Evolutionary conservation across 2,329 filamentous ascomycete genomes (phyloP), one percentile per base, ranked within the genome.

Genomic region (Cordyceps cicadae): DNA sequence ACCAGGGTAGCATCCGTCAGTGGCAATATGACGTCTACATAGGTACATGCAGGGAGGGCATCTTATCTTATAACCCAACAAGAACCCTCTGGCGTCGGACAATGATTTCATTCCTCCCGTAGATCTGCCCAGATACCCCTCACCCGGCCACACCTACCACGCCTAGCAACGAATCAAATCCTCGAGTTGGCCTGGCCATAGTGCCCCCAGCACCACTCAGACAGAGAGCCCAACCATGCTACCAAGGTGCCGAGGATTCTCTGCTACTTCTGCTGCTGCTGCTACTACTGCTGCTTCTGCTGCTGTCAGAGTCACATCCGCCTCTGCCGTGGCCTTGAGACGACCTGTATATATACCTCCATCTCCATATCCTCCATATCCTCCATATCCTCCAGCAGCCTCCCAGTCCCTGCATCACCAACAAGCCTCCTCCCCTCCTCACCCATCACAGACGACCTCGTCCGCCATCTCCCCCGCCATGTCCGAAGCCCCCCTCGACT

Each of bases 301-400:
- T 19, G 54, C 43, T 39, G 54, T 57, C 55, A 58, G 29, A 43
- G 46, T 58, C 46, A 19, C 46, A 57, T 50, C 54, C 54, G 19
- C 9, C 21, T 14, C 9, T 56, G 17, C 54, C 54, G 32, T 46
- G 54, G 14, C 39, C 32, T 50, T 45, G 17, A 41, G 54, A 12
- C 54, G 54, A 12, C 32, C 54, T 39, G 12, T 50, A 34, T 41
- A 48, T 48, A 50, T 29, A 8, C 29, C 29, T 29, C 29, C 21
- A 21, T 41, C 41, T 49, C 48, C 6, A 24, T 24, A 24, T 24
- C 24, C 24, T 24, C 24, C 24, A 24, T 24, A 24, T 24, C 24
- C 24, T 24, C 29, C 34, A 21, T 41, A 50, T 49, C 48, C 6
- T n/a, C 41, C n/a, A 29, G 12, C 34, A 19, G 12, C 34, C 3